Conservation (phyloP, 352 stramenopile genomes). For the Phytophthora foliorum region DNA sequence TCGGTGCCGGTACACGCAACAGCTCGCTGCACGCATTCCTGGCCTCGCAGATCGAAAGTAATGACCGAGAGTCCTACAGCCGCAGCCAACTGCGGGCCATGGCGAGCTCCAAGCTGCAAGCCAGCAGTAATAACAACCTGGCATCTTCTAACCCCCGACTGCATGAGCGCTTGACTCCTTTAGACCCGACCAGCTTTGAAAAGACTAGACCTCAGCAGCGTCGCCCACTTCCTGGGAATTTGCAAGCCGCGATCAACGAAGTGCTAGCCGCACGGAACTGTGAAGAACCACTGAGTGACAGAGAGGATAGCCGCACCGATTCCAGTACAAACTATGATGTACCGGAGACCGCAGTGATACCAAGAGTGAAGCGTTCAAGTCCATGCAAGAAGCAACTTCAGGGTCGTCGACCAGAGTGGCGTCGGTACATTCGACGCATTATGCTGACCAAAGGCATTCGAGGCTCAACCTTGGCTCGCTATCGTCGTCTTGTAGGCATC, state of each 20-base stretch:
- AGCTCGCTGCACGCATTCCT: conserved; percentile 27
- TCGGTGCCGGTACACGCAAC: conserved; percentile 1
- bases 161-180: conserved; percentile 15
- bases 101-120: conserved; percentile 27
- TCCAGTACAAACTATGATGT: conserved; percentile 4
- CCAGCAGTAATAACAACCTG: conserved; percentile 13
- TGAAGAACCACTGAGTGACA: conserved; percentile 2
- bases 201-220: conserved; percentile 14
- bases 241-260: conserved; percentile 34
- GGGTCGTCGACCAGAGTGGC: conserved; percentile 24
- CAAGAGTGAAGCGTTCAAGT: conserved; percentile 14
- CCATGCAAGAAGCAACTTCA: conserved; percentile 17
- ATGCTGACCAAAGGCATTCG: conserved; percentile 37
- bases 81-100: conserved; percentile 33
- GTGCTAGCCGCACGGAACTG: conserved; percentile 18
- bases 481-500: conserved; percentile 50
- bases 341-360: conserved; percentile 4
- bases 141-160: background rate
- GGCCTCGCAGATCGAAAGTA: conserved; percentile 13
- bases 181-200: conserved; percentile 18
- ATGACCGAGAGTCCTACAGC: conserved; percentile 34
- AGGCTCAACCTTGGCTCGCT: conserved; percentile 49
- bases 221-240: conserved; percentile 16
- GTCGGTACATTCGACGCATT: conserved; percentile 31
- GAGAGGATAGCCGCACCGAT: conserved; percentile 7